phyloP scores from a whole-genome alignment of 768 basidiomycete species.

The Lentinula lateritia region DNA sequence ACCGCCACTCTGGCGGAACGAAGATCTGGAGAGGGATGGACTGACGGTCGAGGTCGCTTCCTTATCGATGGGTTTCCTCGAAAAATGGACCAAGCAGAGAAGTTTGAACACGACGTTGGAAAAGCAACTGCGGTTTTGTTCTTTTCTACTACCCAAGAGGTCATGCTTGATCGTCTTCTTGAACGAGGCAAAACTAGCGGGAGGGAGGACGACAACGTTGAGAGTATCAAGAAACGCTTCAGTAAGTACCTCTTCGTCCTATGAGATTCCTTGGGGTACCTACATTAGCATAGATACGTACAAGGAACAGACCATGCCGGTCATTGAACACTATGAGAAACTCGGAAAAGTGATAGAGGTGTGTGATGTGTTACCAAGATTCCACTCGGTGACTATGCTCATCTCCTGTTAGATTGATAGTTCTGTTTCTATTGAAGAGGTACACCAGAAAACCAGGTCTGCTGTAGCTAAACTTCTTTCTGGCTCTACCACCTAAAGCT shows the following conservation, averaged over 20 bases:
- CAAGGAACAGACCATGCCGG: slow-evolving; percentile 85
- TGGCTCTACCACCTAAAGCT: not conserved
- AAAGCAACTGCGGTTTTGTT: slow-evolving; percentile 74
- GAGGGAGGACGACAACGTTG: slow-evolving; percentile 91
- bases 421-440: slow-evolving; percentile 61
- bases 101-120: slow-evolving; percentile 89
- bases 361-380: slow-evolving; percentile 12
- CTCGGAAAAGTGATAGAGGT: slow-evolving; percentile 78
- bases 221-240: slow-evolving; percentile 97
- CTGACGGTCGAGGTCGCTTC: slow-evolving; percentile 73
- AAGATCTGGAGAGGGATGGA: slow-evolving; percentile 53
- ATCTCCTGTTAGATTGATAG: slow-evolving; percentile 53
- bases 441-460: slow-evolving; percentile 53
- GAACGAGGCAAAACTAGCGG: slow-evolving; percentile 93
- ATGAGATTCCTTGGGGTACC: not conserved
- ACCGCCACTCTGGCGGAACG: slow-evolving; percentile 42
- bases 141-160: slow-evolving; percentile 81
- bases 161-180: slow-evolving; percentile 81
- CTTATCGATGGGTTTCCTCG: slow-evolving; percentile 96
- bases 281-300: slow-evolving; percentile 58
- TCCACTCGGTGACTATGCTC: not conserved
- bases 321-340: slow-evolving; percentile 75
- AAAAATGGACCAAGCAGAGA: slow-evolving; percentile 96
- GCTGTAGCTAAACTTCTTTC: slow-evolving; percentile 48
- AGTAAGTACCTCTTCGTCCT: slow-evolving; percentile 37